These are phyloP conservation scores for Thermomucor indicae-seudaticae DNA, from an alignment of 371 early-diverging fungal species.

Conservation along the genomic window DNA sequence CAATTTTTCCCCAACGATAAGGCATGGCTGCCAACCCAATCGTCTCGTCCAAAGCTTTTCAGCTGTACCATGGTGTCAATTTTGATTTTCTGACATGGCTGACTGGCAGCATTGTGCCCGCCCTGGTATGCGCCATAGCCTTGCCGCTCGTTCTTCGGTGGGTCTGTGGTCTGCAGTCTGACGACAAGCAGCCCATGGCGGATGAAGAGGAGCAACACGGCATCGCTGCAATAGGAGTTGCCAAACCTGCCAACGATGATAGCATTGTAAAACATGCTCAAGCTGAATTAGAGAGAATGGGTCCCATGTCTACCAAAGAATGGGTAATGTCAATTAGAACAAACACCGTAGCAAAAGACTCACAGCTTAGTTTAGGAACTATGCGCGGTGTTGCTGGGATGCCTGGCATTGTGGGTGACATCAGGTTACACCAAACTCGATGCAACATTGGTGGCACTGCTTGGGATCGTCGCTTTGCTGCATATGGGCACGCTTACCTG, in stretches of 20 bases:
- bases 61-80: conserved; percentile 46
- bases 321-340: conserved; percentile 17
- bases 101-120: conserved; percentile 54
- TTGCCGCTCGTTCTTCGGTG: conserved; percentile 39
- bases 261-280: conserved; percentile 28
- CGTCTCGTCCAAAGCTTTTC: conserved; percentile 46
- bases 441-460: conserved; percentile 65
- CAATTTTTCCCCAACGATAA: neutral
- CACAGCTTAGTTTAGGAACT: conserved; percentile 36
- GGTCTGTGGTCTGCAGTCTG: conserved; percentile 18
- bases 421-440: conserved; percentile 56
- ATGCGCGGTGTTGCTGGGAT: conserved; percentile 44
- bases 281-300: conserved; percentile 30
- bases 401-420: conserved; percentile 69
- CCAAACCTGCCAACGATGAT: conserved; percentile 2
- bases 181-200: conserved; percentile 18
- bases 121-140: conserved; percentile 27
- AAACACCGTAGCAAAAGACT: too few species aligned
- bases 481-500: conserved; percentile 59
- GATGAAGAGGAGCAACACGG: conserved; percentile 1
- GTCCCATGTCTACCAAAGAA: conserved; percentile 35
- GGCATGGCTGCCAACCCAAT: conserved; percentile 72
- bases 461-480: conserved; percentile 56
- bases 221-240: neutral
- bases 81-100: conserved; percentile 62